phyloP scores from a whole-genome alignment of 1,139 yeast species.

The Kodamaea alishanica region DNA sequence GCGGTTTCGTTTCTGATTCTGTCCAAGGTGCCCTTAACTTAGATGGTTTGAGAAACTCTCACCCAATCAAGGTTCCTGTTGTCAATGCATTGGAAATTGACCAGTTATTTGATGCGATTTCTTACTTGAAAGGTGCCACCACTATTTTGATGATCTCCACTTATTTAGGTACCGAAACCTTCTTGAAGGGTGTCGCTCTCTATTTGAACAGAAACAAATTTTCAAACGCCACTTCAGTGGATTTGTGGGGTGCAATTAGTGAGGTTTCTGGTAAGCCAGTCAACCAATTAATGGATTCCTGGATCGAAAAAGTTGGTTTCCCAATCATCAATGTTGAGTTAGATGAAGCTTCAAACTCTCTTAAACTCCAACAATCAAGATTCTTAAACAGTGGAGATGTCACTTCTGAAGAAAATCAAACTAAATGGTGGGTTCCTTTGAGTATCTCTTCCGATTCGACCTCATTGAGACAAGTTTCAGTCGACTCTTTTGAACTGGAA shows the following conservation, averaged over 20 bases:
- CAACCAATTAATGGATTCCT: slow-evolving; percentile 64
- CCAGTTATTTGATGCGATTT: slow-evolving; percentile 81
- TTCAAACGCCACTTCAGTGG: slow-evolving; percentile 74
- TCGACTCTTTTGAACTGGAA: slow-evolving; percentile 30
- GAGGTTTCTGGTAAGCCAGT: slow-evolving; percentile 76
- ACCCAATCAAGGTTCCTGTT: slow-evolving; percentile 85
- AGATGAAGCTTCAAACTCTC: slow-evolving; percentile 31
- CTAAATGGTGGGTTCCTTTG: slow-evolving; percentile 77
- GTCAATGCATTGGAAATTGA: slow-evolving; percentile 76
- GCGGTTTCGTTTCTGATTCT: slow-evolving; percentile 62
- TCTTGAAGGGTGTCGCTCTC: slow-evolving; percentile 67
- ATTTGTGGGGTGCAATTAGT: slow-evolving; percentile 74
- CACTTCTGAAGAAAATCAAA: slow-evolving; percentile 46
- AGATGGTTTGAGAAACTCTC: slow-evolving; percentile 73
- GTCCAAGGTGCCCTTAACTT: slow-evolving; percentile 67
- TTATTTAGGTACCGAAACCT: slow-evolving; percentile 62
- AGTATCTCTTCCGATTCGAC: slow-evolving; percentile 26
- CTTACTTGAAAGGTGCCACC: slow-evolving; percentile 81
- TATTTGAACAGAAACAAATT: slow-evolving; percentile 69
- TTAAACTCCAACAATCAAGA: slow-evolving; percentile 66
- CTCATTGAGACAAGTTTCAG: slow-evolving; percentile 19
- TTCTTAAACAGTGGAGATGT: slow-evolving; percentile 79
- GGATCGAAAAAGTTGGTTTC: slow-evolving; percentile 83
- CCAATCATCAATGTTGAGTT: slow-evolving; percentile 71
- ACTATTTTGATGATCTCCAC: slow-evolving; percentile 67